Evolutionary conservation across 768 basidiomycete species (phyloP), one percentile per base, ranked within the genome.

Genomic region (Tremella mesenterica): DNA sequence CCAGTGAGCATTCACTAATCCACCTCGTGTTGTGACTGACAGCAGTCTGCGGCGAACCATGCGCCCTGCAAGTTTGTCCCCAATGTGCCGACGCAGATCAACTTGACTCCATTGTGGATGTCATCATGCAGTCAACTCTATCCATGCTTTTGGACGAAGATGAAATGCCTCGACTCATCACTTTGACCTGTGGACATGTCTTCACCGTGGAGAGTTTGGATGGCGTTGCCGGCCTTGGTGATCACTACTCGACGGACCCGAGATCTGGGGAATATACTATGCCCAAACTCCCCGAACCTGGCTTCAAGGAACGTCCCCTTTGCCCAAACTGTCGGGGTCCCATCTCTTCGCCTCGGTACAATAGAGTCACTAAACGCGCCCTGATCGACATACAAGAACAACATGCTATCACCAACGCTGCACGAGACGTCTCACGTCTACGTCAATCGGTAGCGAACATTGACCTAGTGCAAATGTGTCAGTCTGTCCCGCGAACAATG

Each of bases 171-270:
- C 80, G 10, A 60, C 82, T 47, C 82, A 50, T 85, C 61, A 83
- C 83, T 1, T 75, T 85, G 36, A 72, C 72, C 16, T 86, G 85
- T 63, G 58, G 77, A 0, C 85, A 86, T 65, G 70, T 78, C 1
- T 85, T 86, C 66, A 85, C 85, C 0, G 79, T 84, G 14, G 84
- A 84, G 65, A 83, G 83, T 0, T 75, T 86, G 18, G 85, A 86
- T 58, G 84, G 83, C 0, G 73, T 77, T 38, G 81, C 79, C 57
- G 63, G 72, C 13, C 75, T 86, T 69, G 43, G 47, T 0, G 76
- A 79, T 3, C 83, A 78, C 60, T 86, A 86, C 64, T 57, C 52
- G 1, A 63, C 67, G 46, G 70, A 76, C 3, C 12, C 12, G n/a
- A n/a, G n/a, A n/a, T 10, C 12, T 36, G 48, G 5, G 1, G 60